Evolutionary conservation across 192 early-diverging fungal genomes (phyloP).

Genomic region (Diversispora eburnea): DNA sequence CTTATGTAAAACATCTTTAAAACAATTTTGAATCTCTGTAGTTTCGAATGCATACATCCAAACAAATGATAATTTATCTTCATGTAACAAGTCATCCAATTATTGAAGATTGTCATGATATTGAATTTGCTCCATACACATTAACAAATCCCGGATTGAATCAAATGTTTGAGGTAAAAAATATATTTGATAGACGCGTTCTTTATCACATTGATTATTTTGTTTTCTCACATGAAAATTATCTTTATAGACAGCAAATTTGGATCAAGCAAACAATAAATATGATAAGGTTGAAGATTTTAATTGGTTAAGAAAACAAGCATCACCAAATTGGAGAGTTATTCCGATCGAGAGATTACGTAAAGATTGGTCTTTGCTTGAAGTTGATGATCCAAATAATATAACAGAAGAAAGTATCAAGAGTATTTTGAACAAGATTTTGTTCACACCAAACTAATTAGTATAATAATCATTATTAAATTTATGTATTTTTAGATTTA

Average conservation of each 20-base stretch:
- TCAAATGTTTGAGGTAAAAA: conserved; percentile 31
- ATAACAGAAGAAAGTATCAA: not conserved
- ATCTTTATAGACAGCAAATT: conserved; percentile 27
- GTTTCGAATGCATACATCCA: conserved; percentile 80
- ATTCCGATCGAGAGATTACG: conserved; percentile 24
- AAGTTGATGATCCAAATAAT: not conserved
- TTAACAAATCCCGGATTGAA: conserved; percentile 35
- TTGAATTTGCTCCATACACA: conserved; percentile 68
- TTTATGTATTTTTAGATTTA: no score
- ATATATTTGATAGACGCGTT: not conserved
- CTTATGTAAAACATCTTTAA: not conserved
- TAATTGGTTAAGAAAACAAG: conserved; percentile 80
- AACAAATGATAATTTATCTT: conserved; percentile 58
- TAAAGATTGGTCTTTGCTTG: conserved; percentile 22
- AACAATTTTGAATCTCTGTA: conserved; percentile 30
- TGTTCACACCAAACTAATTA: not conserved
- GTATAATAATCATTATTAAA: no score
- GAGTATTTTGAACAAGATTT: conserved; percentile 4
- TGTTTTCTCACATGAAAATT: not conserved
- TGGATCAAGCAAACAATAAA: conserved; percentile 42
- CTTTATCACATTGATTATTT: not conserved
- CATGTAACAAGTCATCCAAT: conserved; percentile 78
- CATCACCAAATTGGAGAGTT: conserved; percentile 74
- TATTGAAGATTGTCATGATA: conserved; percentile 72
- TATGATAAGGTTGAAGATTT: conserved; percentile 81